phyloP scores from a whole-genome alignment of 2,329 filamentous ascomycete species.

The Ophiocordyceps australis region DNA sequence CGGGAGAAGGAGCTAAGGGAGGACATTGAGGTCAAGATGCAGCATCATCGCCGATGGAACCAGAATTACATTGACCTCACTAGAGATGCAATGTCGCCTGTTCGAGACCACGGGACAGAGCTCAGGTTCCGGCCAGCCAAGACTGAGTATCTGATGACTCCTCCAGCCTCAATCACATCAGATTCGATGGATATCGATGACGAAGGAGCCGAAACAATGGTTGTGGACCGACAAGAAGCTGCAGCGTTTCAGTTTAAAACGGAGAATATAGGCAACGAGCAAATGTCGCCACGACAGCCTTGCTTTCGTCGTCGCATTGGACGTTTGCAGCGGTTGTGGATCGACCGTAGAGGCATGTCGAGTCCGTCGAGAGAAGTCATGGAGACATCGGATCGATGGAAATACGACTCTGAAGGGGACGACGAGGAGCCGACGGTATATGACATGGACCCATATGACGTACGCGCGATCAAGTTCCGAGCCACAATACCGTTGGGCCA shows the following conservation, averaged over 20 bases:
- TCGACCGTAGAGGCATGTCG: constrained; percentile 60
- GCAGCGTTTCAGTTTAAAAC: constrained; percentile 28
- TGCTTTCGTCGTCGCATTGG: constrained; percentile 73
- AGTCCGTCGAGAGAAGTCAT: constrained; percentile 26
- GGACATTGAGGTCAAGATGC: constrained; percentile 73
- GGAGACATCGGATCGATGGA: constrained; percentile 51
- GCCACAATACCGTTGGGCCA: constrained; percentile 35
- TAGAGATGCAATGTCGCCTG: constrained; percentile 65
- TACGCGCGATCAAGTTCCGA: constrained; percentile 39
- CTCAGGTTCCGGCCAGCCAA: constrained; percentile 53
- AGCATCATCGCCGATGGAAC: constrained; percentile 86
- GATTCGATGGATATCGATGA: constrained; percentile 40
- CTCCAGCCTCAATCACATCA: constrained; percentile 36
- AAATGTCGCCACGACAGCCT: constrained; percentile 26
- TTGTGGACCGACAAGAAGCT: constrained; percentile 13
- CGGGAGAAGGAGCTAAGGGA: constrained; percentile 64
- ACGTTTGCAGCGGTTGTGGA: constrained; percentile 68
- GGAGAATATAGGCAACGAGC: constrained; percentile 16
- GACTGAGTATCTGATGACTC: constrained; percentile 51
- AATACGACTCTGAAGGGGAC: constrained; percentile 75
- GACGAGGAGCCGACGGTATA: constrained; percentile 63
- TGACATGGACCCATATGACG: constrained; percentile 54
- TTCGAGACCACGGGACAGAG: constrained; percentile 43
- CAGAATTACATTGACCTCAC: constrained; percentile 78
- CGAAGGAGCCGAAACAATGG: constrained; percentile 22